Evolutionary conservation across 2,329 filamentous ascomycete genomes (phyloP).

Genomic region (Emergomyces africanus): DNA sequence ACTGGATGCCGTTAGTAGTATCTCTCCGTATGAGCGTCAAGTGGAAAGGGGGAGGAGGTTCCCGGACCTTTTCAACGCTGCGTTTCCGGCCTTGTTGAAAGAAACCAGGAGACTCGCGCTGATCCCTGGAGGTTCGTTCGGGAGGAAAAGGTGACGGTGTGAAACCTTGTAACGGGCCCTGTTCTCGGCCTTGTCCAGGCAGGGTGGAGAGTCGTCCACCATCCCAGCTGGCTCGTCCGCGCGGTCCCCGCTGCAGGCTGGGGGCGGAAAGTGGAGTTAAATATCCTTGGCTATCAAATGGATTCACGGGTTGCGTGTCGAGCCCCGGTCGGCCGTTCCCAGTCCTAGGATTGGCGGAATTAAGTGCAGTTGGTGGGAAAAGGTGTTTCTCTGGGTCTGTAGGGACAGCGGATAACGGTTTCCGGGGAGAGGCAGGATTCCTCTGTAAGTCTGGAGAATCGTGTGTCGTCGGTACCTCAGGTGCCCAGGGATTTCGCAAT

Average conservation of each 20-base stretch:
- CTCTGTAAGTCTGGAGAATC: neutral
- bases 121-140: neutral
- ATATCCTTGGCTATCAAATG: neutral
- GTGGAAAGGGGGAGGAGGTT: constrained; percentile 16
- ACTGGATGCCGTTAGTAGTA: constrained; percentile 54
- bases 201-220: neutral
- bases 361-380: neutral
- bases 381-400: neutral
- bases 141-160: neutral
- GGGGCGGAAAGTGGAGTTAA: neutral
- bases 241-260: neutral
- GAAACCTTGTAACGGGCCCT: neutral
- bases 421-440: constrained; percentile 1
- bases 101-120: neutral
- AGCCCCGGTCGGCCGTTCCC: neutral
- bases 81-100: neutral
- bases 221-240: constrained; percentile 1
- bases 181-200: no score
- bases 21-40: constrained; percentile 60
- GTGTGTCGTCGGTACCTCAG: neutral
- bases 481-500: neutral
- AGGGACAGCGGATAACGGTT: constrained; percentile 1
- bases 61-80: constrained; percentile 1
- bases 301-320: neutral
- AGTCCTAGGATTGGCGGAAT: neutral